These are phyloP conservation scores for Tripterygium wilfordii DNA, from an alignment of 177 flowering plant species.

Conservation along the genomic window DNA sequence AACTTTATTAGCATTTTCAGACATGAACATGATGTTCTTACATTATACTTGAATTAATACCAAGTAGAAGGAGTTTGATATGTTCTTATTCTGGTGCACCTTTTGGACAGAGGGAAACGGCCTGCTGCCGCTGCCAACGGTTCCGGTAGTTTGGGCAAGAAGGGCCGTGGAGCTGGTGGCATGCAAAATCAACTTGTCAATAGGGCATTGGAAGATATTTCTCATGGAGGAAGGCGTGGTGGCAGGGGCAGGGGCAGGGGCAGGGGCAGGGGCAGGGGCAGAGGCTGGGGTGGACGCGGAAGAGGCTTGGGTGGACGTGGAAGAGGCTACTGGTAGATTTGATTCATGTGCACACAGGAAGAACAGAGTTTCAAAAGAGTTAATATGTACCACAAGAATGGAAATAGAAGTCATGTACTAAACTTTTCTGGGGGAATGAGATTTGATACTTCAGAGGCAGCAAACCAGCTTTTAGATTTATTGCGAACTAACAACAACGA, in stretches of 20 bases:
- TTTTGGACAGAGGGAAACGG: slow-evolving; percentile 49
- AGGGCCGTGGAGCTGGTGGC: slow-evolving; percentile 68
- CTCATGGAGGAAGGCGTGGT: slow-evolving; percentile 50
- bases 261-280: slow-evolving; percentile 34
- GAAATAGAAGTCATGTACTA: slow-evolving; percentile 6
- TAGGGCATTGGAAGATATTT: slow-evolving; percentile 71
- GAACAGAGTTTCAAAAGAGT: too few species aligned
- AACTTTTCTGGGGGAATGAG: slow-evolving; percentile 1
- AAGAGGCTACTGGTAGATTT: slow-evolving; percentile 38
- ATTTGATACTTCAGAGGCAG: slow-evolving; percentile 4
- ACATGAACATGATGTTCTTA: too few species aligned
- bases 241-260: slow-evolving; percentile 47
- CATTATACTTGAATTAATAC: too few species aligned
- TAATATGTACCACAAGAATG: slow-evolving; percentile 1
- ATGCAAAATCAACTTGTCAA: slow-evolving; percentile 68
- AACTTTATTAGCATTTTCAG: too few species aligned
- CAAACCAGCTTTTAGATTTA: slow-evolving; percentile 5
- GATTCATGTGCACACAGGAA: background rate
- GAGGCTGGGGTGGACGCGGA: slow-evolving; percentile 41
- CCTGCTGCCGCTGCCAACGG: slow-evolving; percentile 43
- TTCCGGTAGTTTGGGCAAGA: slow-evolving; percentile 41
- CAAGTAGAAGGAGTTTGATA: background rate
- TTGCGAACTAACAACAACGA: slow-evolving; percentile 1
- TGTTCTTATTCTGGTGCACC: background rate
- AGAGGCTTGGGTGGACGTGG: slow-evolving; percentile 46